Evolutionary conservation across 2,329 filamentous ascomycete genomes (phyloP).

Genomic region (Macrophomina tecta): DNA sequence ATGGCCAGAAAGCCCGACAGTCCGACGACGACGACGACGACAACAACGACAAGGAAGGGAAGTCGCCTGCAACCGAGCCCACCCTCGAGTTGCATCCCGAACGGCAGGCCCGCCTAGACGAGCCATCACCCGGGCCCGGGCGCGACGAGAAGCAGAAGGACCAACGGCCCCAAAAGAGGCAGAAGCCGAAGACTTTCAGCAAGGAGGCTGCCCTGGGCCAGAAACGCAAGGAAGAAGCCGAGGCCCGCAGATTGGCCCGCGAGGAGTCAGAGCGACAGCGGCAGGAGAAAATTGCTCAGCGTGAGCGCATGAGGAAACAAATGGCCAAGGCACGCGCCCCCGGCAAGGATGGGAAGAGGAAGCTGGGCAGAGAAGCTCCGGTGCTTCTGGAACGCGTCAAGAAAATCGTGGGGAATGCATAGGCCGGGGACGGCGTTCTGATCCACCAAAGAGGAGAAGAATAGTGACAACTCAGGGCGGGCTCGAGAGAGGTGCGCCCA

Average conservation of each 20-base stretch:
- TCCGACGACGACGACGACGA: constrained; percentile 37
- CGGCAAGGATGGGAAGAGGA: constrained; percentile 73
- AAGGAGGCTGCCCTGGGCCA: constrained; percentile 55
- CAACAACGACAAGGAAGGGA: constrained; percentile 36
- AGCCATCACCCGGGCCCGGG: constrained; percentile 34
- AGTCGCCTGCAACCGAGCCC: constrained; percentile 36
- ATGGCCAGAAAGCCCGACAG: constrained; percentile 42
- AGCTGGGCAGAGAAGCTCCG: constrained; percentile 80
- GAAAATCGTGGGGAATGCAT: constrained; percentile 63
- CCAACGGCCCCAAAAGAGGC: constrained; percentile 34
- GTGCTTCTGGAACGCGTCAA: constrained; percentile 79
- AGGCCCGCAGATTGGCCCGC: constrained; percentile 62
- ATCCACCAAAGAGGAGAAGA: too few species aligned
- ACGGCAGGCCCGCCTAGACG: constrained; percentile 64
- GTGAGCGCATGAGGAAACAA: constrained; percentile 72
- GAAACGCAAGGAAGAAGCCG: constrained; percentile 66
- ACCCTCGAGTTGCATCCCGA: constrained; percentile 65
- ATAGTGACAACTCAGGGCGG: too few species aligned
- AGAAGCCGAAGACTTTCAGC: constrained; percentile 47
- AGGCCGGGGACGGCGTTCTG: background rate
- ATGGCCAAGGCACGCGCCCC: constrained; percentile 68
- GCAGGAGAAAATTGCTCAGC: constrained; percentile 59
- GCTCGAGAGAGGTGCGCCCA: too few species aligned
- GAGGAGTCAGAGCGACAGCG: constrained; percentile 70
- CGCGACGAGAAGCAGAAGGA: constrained; percentile 31